Conservation (phyloP, 345 rosid genomes). For the Kandelia obovata region DNA sequence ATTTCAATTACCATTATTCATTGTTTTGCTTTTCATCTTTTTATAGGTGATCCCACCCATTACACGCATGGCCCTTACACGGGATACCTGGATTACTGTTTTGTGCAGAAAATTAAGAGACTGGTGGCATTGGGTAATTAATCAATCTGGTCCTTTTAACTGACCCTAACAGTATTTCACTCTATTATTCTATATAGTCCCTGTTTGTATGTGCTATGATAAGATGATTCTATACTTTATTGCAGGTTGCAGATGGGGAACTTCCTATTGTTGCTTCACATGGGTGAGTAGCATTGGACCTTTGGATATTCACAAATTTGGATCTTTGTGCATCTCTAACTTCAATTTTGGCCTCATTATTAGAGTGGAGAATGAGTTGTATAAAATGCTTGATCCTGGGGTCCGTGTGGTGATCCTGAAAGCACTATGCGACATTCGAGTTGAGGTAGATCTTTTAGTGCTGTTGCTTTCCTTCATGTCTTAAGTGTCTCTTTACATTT, state of each 20-base stretch:
- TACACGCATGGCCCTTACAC: constrained; percentile 94
- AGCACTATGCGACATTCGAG: constrained; percentile 97
- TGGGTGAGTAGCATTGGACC: constrained; percentile 61
- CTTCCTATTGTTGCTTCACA: constrained; percentile 93
- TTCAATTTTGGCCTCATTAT: constrained; percentile 17
- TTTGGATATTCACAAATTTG: constrained; percentile 13
- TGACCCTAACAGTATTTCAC: constrained; percentile 12
- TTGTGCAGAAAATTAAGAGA: constrained; percentile 95
- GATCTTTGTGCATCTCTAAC: constrained; percentile 25
- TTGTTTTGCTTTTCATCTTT: constrained; percentile 12
- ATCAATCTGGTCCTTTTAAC: too few relatives aligned
- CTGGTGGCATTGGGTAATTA: constrained; percentile 99
- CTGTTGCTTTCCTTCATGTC: background rate
- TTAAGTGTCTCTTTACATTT: background rate
- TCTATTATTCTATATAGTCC: constrained; percentile 10
- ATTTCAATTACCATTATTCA: constrained; percentile 3
- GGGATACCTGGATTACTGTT: constrained; percentile 96
- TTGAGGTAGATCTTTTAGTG: constrained; percentile 46
- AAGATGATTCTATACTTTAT: constrained; percentile 23
- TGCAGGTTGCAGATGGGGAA: constrained; percentile 97
- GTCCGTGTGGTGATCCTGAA: constrained; percentile 92
- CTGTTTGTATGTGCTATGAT: constrained; percentile 14
- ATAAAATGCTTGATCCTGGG: constrained; percentile 88
- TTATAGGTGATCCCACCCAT: constrained; percentile 85
- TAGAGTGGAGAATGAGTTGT: constrained; percentile 76